Evolutionary conservation across 2,329 filamentous ascomycete species (phyloP).

Genomic region (Calonectria ilicicola): DNA sequence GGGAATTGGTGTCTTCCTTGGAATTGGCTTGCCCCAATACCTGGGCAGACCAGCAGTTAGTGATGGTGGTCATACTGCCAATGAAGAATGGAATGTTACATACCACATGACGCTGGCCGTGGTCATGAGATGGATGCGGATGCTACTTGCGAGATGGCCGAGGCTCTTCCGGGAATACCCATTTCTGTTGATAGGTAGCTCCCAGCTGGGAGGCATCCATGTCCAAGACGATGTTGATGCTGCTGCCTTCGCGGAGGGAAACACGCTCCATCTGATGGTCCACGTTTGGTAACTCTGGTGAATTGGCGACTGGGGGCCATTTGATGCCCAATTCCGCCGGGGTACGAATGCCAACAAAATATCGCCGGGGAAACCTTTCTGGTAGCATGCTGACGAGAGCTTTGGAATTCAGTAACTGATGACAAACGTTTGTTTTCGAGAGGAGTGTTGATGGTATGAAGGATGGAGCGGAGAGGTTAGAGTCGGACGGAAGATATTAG

Average conservation of each 20-base stretch:
- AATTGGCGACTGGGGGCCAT: background rate
- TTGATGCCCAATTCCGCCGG: background rate
- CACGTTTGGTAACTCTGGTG: background rate
- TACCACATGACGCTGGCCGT: background rate
- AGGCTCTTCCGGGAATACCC: background rate
- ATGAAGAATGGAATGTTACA: background rate
- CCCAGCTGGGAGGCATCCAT: background rate
- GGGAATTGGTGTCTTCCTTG: background rate
- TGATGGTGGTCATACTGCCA: background rate
- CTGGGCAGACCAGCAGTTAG: background rate
- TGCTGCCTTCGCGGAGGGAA: background rate
- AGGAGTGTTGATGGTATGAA: background rate
- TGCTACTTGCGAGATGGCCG: background rate
- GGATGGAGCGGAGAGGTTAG: background rate
- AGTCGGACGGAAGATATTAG: background rate
- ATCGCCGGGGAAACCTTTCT: background rate
- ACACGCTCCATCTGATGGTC: background rate
- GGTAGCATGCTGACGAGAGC: background rate
- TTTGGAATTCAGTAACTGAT: background rate
- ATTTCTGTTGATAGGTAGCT: background rate
- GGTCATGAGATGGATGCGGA: background rate
- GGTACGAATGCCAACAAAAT: background rate
- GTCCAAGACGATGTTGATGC: background rate
- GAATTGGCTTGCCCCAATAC: background rate
- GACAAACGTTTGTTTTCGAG: background rate